Evolutionary conservation across 2,329 filamentous ascomycete genomes (phyloP).

Genomic region (Berkeleyomyces rouxiae): DNA sequence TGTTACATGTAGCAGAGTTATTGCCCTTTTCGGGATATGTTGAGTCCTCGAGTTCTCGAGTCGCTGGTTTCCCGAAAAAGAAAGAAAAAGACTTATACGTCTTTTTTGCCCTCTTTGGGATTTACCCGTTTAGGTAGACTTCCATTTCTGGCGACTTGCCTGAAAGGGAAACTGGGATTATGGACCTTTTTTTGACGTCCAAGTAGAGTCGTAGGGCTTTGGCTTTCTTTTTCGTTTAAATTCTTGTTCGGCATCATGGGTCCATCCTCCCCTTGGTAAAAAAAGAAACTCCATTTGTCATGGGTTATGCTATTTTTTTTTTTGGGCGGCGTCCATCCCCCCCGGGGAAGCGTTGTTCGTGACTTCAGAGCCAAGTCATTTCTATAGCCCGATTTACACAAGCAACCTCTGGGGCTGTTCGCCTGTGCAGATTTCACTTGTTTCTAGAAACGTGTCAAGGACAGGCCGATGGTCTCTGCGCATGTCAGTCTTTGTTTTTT

Average conservation of each 20-base stretch:
- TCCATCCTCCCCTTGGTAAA: not conserved
- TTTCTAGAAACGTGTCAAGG: not conserved
- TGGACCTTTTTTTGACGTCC: not conserved
- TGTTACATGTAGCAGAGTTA: not conserved
- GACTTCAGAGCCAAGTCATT: no score
- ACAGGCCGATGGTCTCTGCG: not conserved
- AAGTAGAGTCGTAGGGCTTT: no score
- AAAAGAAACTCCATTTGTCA: not conserved
- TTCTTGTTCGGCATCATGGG: no score
- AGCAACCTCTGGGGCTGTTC: not conserved
- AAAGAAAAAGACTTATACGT: not conserved
- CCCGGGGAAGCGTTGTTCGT: no score
- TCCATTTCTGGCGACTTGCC: not conserved
- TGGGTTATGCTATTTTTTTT: not conserved
- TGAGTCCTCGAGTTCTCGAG: not conserved
- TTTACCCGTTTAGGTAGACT: not conserved
- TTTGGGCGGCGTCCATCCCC: no score
- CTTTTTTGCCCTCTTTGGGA: not conserved
- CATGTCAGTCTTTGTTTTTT: not conserved
- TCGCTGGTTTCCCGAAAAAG: not conserved
- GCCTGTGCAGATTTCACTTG: not conserved
- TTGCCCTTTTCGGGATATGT: not conserved
- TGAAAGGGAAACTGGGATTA: not conserved
- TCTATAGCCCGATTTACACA: no score
- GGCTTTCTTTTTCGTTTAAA: no score